Evolutionary conservation across 1,284 basidiomycete species (phyloP).

Genomic region (Malassezia cuniculi): DNA sequence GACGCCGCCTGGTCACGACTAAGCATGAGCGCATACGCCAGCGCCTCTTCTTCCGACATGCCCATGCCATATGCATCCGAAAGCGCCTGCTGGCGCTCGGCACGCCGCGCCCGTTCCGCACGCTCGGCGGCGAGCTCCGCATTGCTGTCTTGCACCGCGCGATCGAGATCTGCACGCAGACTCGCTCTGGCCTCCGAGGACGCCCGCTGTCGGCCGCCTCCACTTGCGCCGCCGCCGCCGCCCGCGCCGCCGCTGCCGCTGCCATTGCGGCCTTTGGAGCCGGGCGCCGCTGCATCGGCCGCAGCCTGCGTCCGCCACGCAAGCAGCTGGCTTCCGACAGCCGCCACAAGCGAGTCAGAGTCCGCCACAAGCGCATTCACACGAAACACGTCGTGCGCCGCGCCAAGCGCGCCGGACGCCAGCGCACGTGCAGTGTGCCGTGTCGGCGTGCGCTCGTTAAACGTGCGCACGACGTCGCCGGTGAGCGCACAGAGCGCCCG

Average conservation of each 20-base stretch:
- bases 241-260: constrained; percentile 10
- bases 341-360: constrained; percentile 55
- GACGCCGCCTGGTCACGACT: constrained; percentile 61
- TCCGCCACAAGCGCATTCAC: constrained; percentile 58
- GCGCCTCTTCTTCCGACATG: constrained; percentile 61
- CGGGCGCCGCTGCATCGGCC: constrained; percentile 50
- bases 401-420: constrained; percentile 48
- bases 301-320: constrained; percentile 51
- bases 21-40: constrained; percentile 72
- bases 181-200: constrained; percentile 22
- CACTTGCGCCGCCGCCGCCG: constrained; percentile 1
- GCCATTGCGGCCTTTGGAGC: constrained; percentile 11
- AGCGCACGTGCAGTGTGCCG: constrained; percentile 52
- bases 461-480: constrained; percentile 37
- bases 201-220: constrained; percentile 10
- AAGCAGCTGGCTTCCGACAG: constrained; percentile 56
- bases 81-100: constrained; percentile 50
- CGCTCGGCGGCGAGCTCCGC: constrained; percentile 51
- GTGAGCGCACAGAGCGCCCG: constrained; percentile 59
- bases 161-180: constrained; percentile 24
- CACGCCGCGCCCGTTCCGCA: too few species aligned
- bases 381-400: constrained; percentile 46
- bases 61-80: constrained; percentile 49
- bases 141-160: constrained; percentile 29
- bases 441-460: constrained; percentile 38